These are phyloP conservation scores for Leucosporidium scottii DNA, from an alignment of 768 basidiomycete genomes.

Conservation along the genomic window DNA sequence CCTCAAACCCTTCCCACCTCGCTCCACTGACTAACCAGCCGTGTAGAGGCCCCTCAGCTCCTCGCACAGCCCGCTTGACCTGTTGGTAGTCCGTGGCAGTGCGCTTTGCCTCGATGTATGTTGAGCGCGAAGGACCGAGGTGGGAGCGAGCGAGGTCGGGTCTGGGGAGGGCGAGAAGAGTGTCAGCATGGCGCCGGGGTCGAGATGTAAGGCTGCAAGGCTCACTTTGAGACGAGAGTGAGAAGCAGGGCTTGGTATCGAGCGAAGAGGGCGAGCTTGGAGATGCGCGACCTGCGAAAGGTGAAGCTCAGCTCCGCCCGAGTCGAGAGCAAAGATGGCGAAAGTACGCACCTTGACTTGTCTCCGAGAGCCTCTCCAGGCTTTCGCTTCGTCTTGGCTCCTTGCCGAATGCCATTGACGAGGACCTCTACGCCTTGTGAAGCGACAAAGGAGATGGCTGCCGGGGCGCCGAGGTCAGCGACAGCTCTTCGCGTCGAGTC, in stretches of 20 bases:
- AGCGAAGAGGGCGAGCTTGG: slow-evolving; percentile 19
- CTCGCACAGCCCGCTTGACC: slow-evolving; percentile 16
- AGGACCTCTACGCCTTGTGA: slow-evolving; percentile 56
- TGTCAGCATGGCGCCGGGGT: too few species aligned
- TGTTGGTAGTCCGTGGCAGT: slow-evolving; percentile 10
- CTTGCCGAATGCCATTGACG: slow-evolving; percentile 72
- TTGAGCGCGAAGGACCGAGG: neutral
- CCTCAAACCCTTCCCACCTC: slow-evolving; percentile 20
- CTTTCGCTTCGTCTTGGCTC: slow-evolving; percentile 58
- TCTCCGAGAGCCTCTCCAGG: slow-evolving; percentile 49
- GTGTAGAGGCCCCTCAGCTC: slow-evolving; percentile 13
- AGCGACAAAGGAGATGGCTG: slow-evolving; percentile 67
- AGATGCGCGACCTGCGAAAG: slow-evolving; percentile 11
- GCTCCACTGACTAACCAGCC: slow-evolving; percentile 28
- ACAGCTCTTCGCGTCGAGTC: neutral
- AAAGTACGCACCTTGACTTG: slow-evolving; percentile 53
- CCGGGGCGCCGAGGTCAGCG: neutral
- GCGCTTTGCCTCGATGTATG: neutral
- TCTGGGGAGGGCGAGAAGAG: neutral
- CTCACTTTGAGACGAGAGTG: neutral
- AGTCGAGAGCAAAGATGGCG: too few species aligned
- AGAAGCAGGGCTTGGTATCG: neutral
- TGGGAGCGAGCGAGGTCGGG: neutral
- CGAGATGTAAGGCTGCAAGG: neutral
- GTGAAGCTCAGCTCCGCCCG: neutral